phyloP scores from a whole-genome alignment of 2,329 filamentous ascomycete genomes.

The Phaeomoniella chlamydospora region DNA sequence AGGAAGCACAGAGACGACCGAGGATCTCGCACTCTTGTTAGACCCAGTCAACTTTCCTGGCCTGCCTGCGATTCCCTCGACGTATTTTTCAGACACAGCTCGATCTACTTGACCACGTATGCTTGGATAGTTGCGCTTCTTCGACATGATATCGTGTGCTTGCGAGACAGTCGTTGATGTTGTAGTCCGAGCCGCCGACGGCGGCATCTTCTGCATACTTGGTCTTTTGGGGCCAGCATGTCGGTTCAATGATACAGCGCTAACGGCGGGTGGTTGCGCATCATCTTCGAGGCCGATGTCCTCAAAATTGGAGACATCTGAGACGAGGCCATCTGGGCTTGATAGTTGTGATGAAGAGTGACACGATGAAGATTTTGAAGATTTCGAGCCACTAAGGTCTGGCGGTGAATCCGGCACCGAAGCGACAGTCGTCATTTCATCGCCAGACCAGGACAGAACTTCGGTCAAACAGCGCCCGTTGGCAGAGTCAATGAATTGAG shows the following conservation, averaged over 20 bases:
- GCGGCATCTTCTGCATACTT: not conserved
- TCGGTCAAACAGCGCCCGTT: not conserved
- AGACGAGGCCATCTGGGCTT: conserved; percentile 48
- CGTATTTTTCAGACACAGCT: conserved; percentile 1
- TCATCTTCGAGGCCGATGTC: conserved; percentile 75
- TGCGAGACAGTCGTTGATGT: conserved; percentile 13
- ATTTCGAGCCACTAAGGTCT: conserved; percentile 71
- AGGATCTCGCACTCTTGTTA: not conserved
- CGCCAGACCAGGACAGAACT: conserved; percentile 4
- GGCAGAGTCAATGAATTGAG: not conserved
- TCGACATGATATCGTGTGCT: conserved; percentile 10
- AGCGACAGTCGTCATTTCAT: conserved; percentile 27
- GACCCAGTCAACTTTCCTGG: not conserved
- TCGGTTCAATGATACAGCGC: not conserved
- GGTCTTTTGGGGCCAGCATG: not conserved
- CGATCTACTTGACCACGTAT: conserved; percentile 4
- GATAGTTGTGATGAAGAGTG: conserved; percentile 63
- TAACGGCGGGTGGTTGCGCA: conserved; percentile 1
- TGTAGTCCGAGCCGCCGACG: too few species aligned
- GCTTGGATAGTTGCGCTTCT: conserved; percentile 4
- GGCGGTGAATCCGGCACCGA: conserved; percentile 54
- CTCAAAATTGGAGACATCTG: conserved; percentile 75
- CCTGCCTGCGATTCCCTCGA: not conserved
- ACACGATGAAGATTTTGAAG: conserved; percentile 80
- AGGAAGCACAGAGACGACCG: not conserved